Conservation (phyloP, 345 rosid species). For the Lumnitzera littorea region DNA sequence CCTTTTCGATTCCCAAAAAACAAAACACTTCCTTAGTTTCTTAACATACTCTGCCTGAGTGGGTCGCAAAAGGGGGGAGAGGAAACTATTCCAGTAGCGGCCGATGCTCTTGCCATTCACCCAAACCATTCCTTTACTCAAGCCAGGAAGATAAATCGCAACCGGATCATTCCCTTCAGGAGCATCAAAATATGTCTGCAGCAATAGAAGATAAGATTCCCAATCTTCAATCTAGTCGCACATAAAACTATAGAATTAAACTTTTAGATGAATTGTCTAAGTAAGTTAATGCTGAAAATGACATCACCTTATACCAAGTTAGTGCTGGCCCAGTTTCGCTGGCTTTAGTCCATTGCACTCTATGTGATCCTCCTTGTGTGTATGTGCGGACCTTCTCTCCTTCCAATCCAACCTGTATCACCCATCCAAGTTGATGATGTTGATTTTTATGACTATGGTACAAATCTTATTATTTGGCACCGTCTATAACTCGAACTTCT, state of each 20-base stretch:
- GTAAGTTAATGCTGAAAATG: too few relatives aligned
- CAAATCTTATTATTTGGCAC: too few relatives aligned
- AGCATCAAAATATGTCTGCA: conserved; percentile 56
- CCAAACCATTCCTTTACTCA: conserved; percentile 87
- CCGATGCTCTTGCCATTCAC: conserved; percentile 81
- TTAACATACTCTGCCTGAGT: conserved; percentile 54
- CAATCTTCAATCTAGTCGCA: background rate
- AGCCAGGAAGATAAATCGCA: conserved; percentile 41
- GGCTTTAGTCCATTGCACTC: conserved; percentile 37
- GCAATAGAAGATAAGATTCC: background rate
- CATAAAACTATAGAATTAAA: background rate
- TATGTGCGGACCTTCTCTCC: conserved; percentile 44
- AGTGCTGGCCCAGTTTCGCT: conserved; percentile 30
- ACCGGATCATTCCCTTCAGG: conserved; percentile 63
- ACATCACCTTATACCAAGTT: conserved; percentile 77
- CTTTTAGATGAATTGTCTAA: too few relatives aligned
- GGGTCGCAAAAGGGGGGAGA: conserved; percentile 59
- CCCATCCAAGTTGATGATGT: background rate
- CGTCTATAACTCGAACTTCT: too few relatives aligned
- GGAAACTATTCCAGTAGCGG: conserved; percentile 68
- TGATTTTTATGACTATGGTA: background rate
- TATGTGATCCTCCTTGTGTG: conserved; percentile 43
- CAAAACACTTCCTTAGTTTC: background rate
- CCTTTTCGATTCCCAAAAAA: background rate
- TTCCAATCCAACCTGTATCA: conserved; percentile 46